Evolutionary conservation across 1,284 basidiomycete species (phyloP).

Genomic region (Puccinia polysora): DNA sequence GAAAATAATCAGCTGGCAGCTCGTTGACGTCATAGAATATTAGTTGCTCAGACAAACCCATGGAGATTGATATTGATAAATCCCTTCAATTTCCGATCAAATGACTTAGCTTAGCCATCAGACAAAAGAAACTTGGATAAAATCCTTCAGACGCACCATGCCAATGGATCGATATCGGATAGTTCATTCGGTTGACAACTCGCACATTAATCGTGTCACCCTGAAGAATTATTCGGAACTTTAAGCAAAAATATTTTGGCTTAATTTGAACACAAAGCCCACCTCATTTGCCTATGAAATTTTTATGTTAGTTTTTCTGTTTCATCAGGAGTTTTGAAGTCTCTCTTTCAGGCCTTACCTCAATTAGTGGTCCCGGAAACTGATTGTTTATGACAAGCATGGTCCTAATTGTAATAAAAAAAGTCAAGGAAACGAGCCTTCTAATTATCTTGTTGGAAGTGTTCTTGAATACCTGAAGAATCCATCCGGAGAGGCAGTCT

Average conservation of each 20-base stretch:
- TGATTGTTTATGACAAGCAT: slow-evolving; percentile 58
- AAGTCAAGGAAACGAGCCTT: background rate
- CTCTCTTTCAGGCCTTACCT: slow-evolving; percentile 55
- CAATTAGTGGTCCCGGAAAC: slow-evolving; percentile 58
- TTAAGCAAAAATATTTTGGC: background rate
- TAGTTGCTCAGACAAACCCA: slow-evolving; percentile 50
- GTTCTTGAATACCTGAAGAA: background rate
- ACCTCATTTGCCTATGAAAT: slow-evolving; percentile 29
- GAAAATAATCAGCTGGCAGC: background rate
- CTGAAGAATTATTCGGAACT: no score
- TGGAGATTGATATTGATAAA: slow-evolving; percentile 49
- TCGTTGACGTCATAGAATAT: no score
- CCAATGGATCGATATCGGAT: slow-evolving; percentile 56
- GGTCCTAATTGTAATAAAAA: background rate
- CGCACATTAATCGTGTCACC: slow-evolving; percentile 56
- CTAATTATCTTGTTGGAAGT: background rate
- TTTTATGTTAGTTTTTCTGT: no score
- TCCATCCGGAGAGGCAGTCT: slow-evolving; percentile 10
- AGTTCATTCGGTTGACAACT: slow-evolving; percentile 56
- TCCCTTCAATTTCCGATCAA: slow-evolving; percentile 29
- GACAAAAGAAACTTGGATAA: background rate
- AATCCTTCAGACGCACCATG: slow-evolving; percentile 53
- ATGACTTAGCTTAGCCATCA: background rate
- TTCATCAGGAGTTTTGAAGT: no score
- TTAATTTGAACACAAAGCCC: background rate